A percentile compares a stretch with the other conserved stretches of the same genome.
phyloP scores from a whole-genome alignment of 1,284 basidiomycete genomes.

The Termitomyces sp. region DNA sequence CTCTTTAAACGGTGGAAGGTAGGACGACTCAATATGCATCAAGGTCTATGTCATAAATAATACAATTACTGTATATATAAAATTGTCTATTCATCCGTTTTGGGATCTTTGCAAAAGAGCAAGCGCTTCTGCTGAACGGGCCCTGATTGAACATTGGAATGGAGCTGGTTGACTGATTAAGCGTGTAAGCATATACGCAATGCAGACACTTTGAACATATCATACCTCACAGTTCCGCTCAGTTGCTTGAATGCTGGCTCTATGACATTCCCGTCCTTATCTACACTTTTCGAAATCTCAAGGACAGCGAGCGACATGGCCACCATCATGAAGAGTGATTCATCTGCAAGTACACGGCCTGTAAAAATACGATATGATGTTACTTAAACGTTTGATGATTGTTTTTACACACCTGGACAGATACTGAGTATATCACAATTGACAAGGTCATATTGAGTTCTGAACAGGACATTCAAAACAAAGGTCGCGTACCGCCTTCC shows the following conservation, averaged over 20 bases:
- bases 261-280: not conserved
- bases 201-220: not conserved
- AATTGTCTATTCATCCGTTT: not conserved
- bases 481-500: conserved; percentile 17
- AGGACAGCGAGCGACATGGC: conserved; percentile 5
- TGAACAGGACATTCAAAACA: not conserved
- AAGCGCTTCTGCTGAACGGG: not conserved
- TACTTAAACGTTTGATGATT: not conserved
- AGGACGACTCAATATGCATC: too few relatives aligned
- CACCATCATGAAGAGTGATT: conserved; percentile 5
- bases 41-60: too few relatives aligned
- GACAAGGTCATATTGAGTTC: not conserved
- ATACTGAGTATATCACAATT: not conserved
- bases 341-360: conserved; percentile 9
- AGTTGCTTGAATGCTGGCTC: not conserved
- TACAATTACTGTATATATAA: not conserved
- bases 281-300: conserved; percentile 3
- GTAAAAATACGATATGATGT: conserved; percentile 17
- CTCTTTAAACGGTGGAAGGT: too few relatives aligned
- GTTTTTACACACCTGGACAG: not conserved
- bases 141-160: not conserved
- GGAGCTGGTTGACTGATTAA: not conserved
- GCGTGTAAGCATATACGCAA: too few relatives aligned
- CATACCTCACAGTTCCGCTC: conserved; percentile 1
- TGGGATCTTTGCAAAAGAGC: not conserved